A percentile compares a stretch with the other conserved stretches of the same genome.
phyloP scores from a whole-genome alignment of 2,329 filamentous ascomycete genomes.

The Cladosporium sp. region DNA sequence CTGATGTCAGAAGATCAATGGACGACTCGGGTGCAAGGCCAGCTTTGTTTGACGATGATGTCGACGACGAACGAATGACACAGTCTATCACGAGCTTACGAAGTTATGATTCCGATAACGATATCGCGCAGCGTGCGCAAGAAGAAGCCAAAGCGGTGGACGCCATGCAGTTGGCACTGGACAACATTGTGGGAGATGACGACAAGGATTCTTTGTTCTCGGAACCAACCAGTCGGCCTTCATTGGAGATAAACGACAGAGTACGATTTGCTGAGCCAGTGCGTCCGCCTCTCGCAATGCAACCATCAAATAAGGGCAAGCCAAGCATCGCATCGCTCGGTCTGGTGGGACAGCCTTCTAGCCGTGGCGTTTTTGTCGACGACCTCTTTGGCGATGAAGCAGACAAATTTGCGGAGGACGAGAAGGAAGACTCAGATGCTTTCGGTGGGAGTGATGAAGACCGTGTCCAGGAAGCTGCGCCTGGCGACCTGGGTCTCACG shows the following conservation, averaged over 20 bases:
- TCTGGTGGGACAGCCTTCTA: constrained; percentile 80
- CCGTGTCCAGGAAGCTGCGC: constrained; percentile 88
- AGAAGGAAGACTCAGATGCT: constrained; percentile 70
- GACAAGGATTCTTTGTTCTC: constrained; percentile 66
- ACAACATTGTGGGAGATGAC: constrained; percentile 84
- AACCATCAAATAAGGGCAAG: constrained; percentile 52
- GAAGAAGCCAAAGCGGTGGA: constrained; percentile 81
- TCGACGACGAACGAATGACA: constrained; percentile 69
- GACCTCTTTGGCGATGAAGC: constrained; percentile 93
- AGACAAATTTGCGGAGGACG: constrained; percentile 80
- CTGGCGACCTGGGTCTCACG: constrained; percentile 87
- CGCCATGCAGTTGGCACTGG: constrained; percentile 89
- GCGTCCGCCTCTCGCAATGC: constrained; percentile 21
- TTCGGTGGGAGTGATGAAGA: constrained; percentile 67
- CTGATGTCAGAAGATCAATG: constrained; percentile 64
- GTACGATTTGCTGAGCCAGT: constrained; percentile 23
- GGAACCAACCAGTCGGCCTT: constrained; percentile 56
- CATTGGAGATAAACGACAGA: constrained; percentile 42
- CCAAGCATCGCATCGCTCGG: constrained; percentile 90
- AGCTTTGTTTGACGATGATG: constrained; percentile 72
- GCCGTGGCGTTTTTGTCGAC: constrained; percentile 89
- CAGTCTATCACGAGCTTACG: constrained; percentile 78
- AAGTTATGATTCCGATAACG: constrained; percentile 74
- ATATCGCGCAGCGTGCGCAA: constrained; percentile 51
- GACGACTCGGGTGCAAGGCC: constrained; percentile 58